Conservation (phyloP, 106 monocot species). For the Platanthera guangdongensis region DNA sequence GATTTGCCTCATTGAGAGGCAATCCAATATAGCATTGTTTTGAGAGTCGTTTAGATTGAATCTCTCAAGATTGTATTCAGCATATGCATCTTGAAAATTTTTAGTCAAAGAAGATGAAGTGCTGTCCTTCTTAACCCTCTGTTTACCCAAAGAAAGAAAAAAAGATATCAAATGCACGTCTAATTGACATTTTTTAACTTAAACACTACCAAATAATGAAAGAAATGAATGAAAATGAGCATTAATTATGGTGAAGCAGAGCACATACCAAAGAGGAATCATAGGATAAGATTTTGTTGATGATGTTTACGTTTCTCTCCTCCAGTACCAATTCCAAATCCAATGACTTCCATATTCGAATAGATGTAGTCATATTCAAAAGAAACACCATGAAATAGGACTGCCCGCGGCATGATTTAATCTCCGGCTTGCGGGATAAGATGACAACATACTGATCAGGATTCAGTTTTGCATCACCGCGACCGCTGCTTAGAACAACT, state of each 20-base stretch:
- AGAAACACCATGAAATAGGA: constrained; percentile 6
- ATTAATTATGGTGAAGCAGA: too few species aligned
- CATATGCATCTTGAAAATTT: neutral
- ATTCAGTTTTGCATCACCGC: constrained; percentile 3
- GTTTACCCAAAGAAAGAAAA: too few species aligned
- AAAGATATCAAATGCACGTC: neutral
- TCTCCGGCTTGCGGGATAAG: neutral
- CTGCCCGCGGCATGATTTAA: neutral
- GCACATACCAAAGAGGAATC: neutral
- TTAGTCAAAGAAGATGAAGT: neutral
- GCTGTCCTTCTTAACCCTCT: neutral
- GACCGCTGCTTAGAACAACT: constrained; percentile 9
- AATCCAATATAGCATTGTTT: neutral
- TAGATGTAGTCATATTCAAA: constrained; percentile 26
- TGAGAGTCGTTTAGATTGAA: neutral
- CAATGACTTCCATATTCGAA: constrained; percentile 33
- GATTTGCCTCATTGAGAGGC: constrained; percentile 1
- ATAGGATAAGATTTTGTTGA: constrained; percentile 9
- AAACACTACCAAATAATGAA: neutral
- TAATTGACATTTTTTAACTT: neutral
- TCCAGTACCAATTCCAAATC: neutral
- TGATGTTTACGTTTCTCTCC: constrained; percentile 6
- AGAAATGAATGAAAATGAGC: too few species aligned
- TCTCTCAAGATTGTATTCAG: neutral
- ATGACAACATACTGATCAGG: neutral